phyloP scores from a whole-genome alignment of 768 basidiomycete species.

The Tubosaeta brunneosetosa region DNA sequence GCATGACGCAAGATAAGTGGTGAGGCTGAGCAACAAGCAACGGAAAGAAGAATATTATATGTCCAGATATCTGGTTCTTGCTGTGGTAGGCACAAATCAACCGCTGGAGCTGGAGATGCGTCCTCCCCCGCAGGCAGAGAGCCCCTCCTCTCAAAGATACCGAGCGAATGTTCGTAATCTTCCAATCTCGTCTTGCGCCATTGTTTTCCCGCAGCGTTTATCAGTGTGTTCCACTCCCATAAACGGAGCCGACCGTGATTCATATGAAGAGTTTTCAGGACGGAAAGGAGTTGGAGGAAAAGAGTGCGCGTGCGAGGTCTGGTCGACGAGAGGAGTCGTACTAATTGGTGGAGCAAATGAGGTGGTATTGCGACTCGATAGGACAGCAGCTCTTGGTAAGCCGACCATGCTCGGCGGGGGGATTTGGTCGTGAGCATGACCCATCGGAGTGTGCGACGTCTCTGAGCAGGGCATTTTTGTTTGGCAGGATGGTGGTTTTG shows the following conservation, averaged over 20 bases:
- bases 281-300: slow-evolving; percentile 66
- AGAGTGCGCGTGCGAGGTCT: slow-evolving; percentile 53
- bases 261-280: slow-evolving; percentile 52
- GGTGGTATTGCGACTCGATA: slow-evolving; percentile 24
- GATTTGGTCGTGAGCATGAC: slow-evolving; percentile 33
- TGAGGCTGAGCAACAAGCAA: slow-evolving; percentile 53
- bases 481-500: slow-evolving; percentile 8
- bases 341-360: slow-evolving; percentile 55
- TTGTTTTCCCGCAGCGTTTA: slow-evolving; percentile 63
- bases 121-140: slow-evolving; percentile 21
- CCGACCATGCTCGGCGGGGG: slow-evolving; percentile 38
- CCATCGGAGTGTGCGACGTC: slow-evolving; percentile 24
- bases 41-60: slow-evolving; percentile 60
- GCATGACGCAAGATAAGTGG: slow-evolving; percentile 46
- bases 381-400: slow-evolving; percentile 36
- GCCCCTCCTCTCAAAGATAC: slow-evolving; percentile 60
- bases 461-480: slow-evolving; percentile 18
- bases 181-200: slow-evolving; percentile 52
- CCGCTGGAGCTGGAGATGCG: slow-evolving; percentile 6
- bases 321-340: slow-evolving; percentile 50
- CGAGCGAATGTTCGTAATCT: slow-evolving; percentile 58
- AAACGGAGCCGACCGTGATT: slow-evolving; percentile 50
- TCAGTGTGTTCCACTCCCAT: slow-evolving; percentile 77
- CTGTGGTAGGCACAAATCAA: not conserved
- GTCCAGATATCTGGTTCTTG: slow-evolving; percentile 60